Conservation (phyloP, 2,329 filamentous ascomycete species). For the Penicillium freii region DNA sequence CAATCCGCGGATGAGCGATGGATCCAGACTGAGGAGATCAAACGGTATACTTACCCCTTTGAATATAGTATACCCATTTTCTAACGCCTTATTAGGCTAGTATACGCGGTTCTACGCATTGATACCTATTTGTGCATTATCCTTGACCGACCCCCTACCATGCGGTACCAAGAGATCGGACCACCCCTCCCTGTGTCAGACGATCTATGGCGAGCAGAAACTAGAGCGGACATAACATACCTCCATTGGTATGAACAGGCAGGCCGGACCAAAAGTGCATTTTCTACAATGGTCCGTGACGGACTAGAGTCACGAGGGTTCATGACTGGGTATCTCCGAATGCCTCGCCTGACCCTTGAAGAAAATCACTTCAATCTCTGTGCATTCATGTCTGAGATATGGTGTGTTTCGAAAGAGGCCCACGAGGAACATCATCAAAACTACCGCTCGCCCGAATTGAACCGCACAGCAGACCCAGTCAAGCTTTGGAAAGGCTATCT, state of each 20-base stretch:
- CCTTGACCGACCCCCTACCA: not conserved
- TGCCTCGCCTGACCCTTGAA: not conserved
- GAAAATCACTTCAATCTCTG: not conserved
- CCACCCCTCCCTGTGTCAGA: not conserved
- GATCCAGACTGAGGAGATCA: not conserved
- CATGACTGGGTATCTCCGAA: not conserved
- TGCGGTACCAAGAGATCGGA: not conserved
- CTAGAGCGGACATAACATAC: not conserved
- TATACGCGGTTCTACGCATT: not conserved
- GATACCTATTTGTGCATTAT: not conserved
- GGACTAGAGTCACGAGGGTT: not conserved
- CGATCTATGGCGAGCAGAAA: not conserved
- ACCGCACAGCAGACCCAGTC: not conserved
- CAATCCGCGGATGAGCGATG: not conserved
- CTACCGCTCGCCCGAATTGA: not conserved
- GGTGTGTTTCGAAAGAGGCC: not conserved
- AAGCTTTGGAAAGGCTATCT: not conserved
- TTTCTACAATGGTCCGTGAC: not conserved
- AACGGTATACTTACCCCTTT: not conserved
- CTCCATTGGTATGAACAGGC: not conserved
- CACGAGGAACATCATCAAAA: not conserved
- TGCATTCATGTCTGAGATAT: not conserved
- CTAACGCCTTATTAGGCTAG: not conserved
- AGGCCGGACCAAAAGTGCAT: not conserved
- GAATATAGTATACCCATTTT: not conserved